Evolutionary conservation across 768 basidiomycete genomes (phyloP).

Genomic region (Russula sp.): DNA sequence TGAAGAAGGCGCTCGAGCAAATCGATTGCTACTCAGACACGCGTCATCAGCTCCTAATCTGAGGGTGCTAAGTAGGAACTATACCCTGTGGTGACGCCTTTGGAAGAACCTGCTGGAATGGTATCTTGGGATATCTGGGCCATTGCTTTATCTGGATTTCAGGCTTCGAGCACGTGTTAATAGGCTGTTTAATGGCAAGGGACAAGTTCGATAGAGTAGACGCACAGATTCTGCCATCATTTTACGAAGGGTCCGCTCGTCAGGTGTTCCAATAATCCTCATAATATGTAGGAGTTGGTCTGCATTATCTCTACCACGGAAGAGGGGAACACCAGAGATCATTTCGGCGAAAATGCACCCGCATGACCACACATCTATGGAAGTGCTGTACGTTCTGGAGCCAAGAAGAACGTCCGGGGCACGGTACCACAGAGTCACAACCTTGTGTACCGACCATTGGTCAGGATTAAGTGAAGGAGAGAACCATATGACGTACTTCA

Average conservation of each 20-base stretch:
- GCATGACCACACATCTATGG: constrained; percentile 98
- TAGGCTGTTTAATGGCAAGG: constrained; percentile 1
- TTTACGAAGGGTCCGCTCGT: constrained; percentile 79
- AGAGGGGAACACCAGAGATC: constrained; percentile 95
- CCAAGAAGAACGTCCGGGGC: constrained; percentile 97
- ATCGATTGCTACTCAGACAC: constrained; percentile 60
- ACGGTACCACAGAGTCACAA: constrained; percentile 98
- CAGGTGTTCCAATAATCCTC: constrained; percentile 93
- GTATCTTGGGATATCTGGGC: constrained; percentile 80
- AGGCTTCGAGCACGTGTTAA: constrained; percentile 41
- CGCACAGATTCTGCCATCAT: constrained; percentile 85
- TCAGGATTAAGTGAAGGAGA: background rate
- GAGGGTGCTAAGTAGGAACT: constrained; percentile 2
- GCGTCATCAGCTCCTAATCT: background rate
- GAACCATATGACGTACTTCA: constrained; percentile 46
- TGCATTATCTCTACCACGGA: constrained; percentile 93
- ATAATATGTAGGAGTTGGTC: constrained; percentile 98
- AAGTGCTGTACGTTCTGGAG: constrained; percentile 94
- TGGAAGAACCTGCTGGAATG: constrained; percentile 72
- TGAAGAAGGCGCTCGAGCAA: constrained; percentile 91
- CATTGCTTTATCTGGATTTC: constrained; percentile 80
- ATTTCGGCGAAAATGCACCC: constrained; percentile 99
- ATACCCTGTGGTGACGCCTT: constrained; percentile 81
- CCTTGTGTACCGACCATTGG: constrained; percentile 39
- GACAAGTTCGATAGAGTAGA: constrained; percentile 5